Evolutionary conservation across 139 green algal species (phyloP).

Genomic region (Picochlorum sp.): DNA sequence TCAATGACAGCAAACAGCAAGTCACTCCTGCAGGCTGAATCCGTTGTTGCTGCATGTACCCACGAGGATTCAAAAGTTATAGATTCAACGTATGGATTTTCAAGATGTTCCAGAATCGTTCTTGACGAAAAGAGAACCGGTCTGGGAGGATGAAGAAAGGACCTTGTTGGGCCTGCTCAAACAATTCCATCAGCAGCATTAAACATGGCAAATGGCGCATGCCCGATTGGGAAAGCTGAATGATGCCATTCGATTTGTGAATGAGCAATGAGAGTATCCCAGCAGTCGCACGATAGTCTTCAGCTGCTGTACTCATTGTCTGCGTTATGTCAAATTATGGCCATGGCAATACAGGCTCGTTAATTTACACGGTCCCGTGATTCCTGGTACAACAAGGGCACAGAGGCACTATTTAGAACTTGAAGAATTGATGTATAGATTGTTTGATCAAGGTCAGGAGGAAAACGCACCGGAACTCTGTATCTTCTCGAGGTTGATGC

Average conservation of each 20-base stretch:
- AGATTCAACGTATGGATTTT: no score
- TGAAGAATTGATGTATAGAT: slow-evolving; percentile 38
- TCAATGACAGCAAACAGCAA: no score
- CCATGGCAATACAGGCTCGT: slow-evolving; percentile 25
- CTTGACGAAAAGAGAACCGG: no score
- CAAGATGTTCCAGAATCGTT: no score
- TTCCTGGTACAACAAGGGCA: slow-evolving; percentile 7
- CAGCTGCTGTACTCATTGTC: slow-evolving; percentile 39
- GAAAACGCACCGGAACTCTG: slow-evolving; percentile 44
- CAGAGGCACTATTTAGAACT: slow-evolving; percentile 41
- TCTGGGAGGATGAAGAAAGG: no score
- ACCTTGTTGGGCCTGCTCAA: no score
- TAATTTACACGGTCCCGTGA: slow-evolving; percentile 12
- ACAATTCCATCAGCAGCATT: slow-evolving; percentile 38
- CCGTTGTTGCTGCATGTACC: no score
- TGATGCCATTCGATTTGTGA: slow-evolving; percentile 40
- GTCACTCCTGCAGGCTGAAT: no score
- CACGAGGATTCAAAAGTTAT: no score
- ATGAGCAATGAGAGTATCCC: slow-evolving; percentile 50
- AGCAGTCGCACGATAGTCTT: slow-evolving; percentile 35
- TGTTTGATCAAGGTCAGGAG: slow-evolving; percentile 24
- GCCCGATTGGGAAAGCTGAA: slow-evolving; percentile 37
- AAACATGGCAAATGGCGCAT: slow-evolving; percentile 36
- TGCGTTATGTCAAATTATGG: slow-evolving; percentile 41
- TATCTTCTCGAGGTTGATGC: slow-evolving; percentile 34